These are phyloP conservation scores for Suillus ampliporus DNA, from an alignment of 768 basidiomycete genomes.

Conservation along the genomic window DNA sequence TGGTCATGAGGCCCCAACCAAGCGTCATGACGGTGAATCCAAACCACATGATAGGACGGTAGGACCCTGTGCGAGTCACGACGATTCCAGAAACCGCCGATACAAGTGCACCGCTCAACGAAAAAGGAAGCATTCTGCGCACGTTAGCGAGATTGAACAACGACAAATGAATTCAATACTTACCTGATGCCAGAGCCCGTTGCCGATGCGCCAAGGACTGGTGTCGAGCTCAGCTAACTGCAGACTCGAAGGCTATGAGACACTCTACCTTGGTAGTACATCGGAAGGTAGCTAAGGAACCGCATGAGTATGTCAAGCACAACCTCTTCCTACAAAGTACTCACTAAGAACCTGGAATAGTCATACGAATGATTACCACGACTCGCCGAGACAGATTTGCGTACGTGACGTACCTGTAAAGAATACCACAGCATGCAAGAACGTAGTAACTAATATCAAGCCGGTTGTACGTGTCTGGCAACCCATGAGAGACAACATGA, in stretches of 20 bases:
- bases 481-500: background rate
- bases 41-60: constrained; percentile 40
- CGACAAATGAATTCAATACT: background rate
- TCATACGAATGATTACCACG: background rate
- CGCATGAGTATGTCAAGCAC: constrained; percentile 11
- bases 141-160: constrained; percentile 1
- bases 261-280: constrained; percentile 43
- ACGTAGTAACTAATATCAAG: constrained; percentile 34
- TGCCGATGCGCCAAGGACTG: constrained; percentile 43
- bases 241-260: background rate
- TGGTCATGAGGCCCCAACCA: constrained; percentile 44
- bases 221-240: constrained; percentile 1
- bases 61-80: constrained; percentile 32
- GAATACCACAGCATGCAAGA: constrained; percentile 42
- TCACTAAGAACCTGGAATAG: constrained; percentile 31
- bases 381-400: background rate
- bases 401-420: constrained; percentile 32
- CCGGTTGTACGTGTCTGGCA: constrained; percentile 45
- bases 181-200: constrained; percentile 39
- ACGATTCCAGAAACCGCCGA: constrained; percentile 31
- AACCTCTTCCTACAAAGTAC: constrained; percentile 4
- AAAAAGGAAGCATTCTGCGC: constrained; percentile 43
- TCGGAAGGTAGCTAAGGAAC: constrained; percentile 40
- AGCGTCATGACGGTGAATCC: constrained; percentile 35
- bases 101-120: constrained; percentile 28